Evolutionary conservation across 768 basidiomycete genomes (phyloP), one percentile per base, ranked within the genome.

Genomic region (Ramaria rubella): DNA sequence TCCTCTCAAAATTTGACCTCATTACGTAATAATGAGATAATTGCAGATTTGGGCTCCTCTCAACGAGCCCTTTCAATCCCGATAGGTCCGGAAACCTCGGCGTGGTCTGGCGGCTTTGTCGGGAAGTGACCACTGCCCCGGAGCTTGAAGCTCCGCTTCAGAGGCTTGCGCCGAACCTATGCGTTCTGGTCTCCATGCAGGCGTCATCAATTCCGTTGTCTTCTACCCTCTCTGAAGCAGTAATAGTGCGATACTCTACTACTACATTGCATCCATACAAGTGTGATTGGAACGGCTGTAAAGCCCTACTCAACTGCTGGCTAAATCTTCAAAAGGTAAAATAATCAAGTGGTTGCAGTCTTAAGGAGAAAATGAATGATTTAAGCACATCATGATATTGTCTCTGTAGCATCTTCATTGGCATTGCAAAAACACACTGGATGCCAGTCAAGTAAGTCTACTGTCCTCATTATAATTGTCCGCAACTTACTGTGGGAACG

Each of bases 291-390:
- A 48, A 48, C 7, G 46, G 26, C 15, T 48, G 46, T 48, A n/a
- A 48, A 24, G 46, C 46, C 4, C 46, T 17, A 14, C 21, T 48
- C 17, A 48, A 48, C 46, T 48, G 46, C 46, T 48, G 46, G 46
- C 17, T 27, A 48, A 48, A 48, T 48, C 46, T 48, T 17, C 46
- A 48, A 29, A 48, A 48, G 46, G 46, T 48, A 27, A 48, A 14
- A 7, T 9, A 8, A 24, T 30, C 17, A 26, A 48, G 24, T 48
- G 17, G 24, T 48, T n/a, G n/a, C 11, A 38, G 46, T 48, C 7
- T 36, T 36, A 42, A n/a, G n/a, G n/a, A n/a, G n/a, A n/a, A n/a
- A n/a, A n/a, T n/a, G n/a, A 6, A 42, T 17, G 8, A n/a, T 21
- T 42, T 4, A 42, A 42, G n/a, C 9, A 5, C 11, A 5, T 7